Percentiles rank a stretch among this genome's conserved stretches.
Evolutionary conservation across 345 rosid species (phyloP).

Genomic region (Mercurialis annua): DNA sequence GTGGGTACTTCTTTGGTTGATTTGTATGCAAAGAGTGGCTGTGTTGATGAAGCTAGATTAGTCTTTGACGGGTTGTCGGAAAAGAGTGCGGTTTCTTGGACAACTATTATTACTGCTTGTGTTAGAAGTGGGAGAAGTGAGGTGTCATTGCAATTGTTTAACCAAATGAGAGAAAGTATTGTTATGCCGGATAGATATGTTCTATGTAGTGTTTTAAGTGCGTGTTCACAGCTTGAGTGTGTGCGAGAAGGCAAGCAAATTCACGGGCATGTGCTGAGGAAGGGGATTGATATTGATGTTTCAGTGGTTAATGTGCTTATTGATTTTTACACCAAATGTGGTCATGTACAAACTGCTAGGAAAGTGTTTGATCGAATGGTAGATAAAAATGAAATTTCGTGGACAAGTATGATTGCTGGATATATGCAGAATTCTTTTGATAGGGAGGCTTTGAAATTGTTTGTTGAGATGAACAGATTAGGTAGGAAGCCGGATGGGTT

Average conservation of each 20-base stretch:
- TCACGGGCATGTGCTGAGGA: slow-evolving; percentile 61
- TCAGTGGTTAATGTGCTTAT: slow-evolving; percentile 58
- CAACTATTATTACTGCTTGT: slow-evolving; percentile 59
- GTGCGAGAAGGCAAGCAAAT: slow-evolving; percentile 64
- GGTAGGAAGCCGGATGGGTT: slow-evolving; percentile 55
- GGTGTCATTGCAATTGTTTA: slow-evolving; percentile 46
- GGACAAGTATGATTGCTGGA: slow-evolving; percentile 72
- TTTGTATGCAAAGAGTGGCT: slow-evolving; percentile 47
- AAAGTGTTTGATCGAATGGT: slow-evolving; percentile 50
- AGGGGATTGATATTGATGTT: slow-evolving; percentile 53
- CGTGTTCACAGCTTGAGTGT: slow-evolving; percentile 50
- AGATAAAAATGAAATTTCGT: slow-evolving; percentile 52
- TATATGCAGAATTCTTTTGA: slow-evolving; percentile 61
- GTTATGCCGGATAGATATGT: slow-evolving; percentile 50
- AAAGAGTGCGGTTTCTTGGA: slow-evolving; percentile 64
- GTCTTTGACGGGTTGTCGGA: slow-evolving; percentile 54
- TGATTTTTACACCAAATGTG: slow-evolving; percentile 62
- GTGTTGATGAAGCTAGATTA: slow-evolving; percentile 49
- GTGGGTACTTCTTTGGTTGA: slow-evolving; percentile 68
- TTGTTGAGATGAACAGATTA: slow-evolving; percentile 40
- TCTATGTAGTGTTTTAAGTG: slow-evolving; percentile 57
- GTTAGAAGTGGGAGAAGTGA: slow-evolving; percentile 54
- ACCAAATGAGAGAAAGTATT: slow-evolving; percentile 34
- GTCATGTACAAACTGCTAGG: slow-evolving; percentile 40
- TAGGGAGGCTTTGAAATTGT: slow-evolving; percentile 52